Evolutionary conservation across 2,329 filamentous ascomycete genomes (phyloP), one percentile per base, ranked within the genome.

Genomic region (Cladophialophora yegresii): DNA sequence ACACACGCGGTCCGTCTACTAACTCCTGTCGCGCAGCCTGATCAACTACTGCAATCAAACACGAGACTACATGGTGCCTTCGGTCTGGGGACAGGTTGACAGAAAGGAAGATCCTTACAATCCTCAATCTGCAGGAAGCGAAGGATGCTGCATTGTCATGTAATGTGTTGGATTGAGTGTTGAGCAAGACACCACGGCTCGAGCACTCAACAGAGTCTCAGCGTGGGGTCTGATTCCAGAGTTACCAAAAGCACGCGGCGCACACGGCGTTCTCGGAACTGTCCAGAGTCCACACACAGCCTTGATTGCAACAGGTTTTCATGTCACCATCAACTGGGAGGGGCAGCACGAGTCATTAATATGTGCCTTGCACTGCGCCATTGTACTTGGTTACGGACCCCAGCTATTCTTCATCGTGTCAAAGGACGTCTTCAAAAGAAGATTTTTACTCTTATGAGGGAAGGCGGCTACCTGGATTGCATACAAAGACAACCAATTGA

Each of bases 21-120:
- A 53, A 64, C 65, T n/a, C 47, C 36, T 26, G 22, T 16, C 10
- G 32, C 64, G 70, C 75, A 99, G 95, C 79, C 90, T 98, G 78
- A 98, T 98, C 78, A 91, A 92, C 72, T 98, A 98, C 82, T 98
- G 93, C 81, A 96, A 96, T 80, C 93, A 91, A 79, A 97, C 95
- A 73, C 90, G 93, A 79, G 95, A 99, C 78, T 98, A 96, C 83
- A 98, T 99, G 95, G 93, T 98, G 63, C 93, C 93, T 58, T 96
- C 92, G 60, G 91, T 96, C 78, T 99, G 95, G 95, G 93, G 93
- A 72, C 74, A 87, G 84, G 92, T 98, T 70, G 92, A 96, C 76
- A 93, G 92, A 83, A 89, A 90, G 78, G 95, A 98, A 77, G 95
- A 99, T 77, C 95, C 95, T n/a, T 99, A 99, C 77, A 92, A 93